These are phyloP conservation scores for Anastatica hierochuntica DNA, from an alignment of 345 rosid genomes.

Conservation along the genomic window DNA sequence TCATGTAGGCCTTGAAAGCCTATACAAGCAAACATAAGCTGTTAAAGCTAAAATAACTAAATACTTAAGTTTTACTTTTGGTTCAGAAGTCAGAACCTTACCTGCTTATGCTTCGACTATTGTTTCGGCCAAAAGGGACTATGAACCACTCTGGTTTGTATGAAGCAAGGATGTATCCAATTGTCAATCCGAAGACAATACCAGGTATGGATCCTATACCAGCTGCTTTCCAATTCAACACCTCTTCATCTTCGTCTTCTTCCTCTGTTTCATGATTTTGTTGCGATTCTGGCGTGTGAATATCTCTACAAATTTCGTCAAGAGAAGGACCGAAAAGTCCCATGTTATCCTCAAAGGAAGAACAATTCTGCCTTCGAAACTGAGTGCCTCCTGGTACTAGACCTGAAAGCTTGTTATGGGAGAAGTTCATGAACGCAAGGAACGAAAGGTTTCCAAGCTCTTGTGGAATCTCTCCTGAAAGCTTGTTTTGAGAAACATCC, in stretches of 20 bases:
- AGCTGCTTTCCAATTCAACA: constrained; percentile 1
- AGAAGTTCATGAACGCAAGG: not conserved
- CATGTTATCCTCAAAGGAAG: not conserved
- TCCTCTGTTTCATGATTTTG: not conserved
- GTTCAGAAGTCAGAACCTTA: no score
- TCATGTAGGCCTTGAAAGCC: no score
- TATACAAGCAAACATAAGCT: no score
- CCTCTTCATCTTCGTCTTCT: not conserved
- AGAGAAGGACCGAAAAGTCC: not conserved
- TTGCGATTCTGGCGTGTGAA: no score
- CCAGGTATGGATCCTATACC: not conserved
- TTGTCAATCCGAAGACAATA: not conserved
- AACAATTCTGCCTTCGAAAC: not conserved
- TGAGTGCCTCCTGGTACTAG: constrained; percentile 1
- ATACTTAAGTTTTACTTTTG: no score
- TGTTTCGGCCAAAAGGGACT: not conserved
- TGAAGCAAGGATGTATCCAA: not conserved
- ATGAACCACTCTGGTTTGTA: not conserved
- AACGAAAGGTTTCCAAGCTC: not conserved
- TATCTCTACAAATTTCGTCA: not conserved
- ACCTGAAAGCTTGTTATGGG: not conserved
- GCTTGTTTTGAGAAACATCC: not conserved
- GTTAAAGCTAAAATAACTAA: no score
- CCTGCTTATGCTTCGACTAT: not conserved
- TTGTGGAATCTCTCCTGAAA: constrained; percentile 1